Conservation (phyloP, 768 basidiomycete genomes). For the Termitomyces sp. region DNA sequence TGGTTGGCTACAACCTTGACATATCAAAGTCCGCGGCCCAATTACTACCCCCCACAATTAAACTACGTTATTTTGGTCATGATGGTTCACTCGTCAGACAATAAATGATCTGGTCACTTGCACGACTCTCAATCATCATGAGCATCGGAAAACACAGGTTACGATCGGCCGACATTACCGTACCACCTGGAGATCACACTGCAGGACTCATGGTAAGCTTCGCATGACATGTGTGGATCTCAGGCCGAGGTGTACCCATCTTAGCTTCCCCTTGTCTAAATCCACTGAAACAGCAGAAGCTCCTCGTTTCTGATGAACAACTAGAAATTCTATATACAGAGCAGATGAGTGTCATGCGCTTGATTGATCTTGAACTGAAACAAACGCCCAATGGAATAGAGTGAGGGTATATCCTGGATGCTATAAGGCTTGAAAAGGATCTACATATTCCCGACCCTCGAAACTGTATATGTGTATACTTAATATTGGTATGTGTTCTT, state of each 20-base stretch:
- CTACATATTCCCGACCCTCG: background rate
- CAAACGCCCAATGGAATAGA: background rate
- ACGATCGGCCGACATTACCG: too few species aligned
- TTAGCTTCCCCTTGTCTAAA: background rate
- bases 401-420: background rate
- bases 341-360: background rate
- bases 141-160: too few species aligned
- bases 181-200: background rate
- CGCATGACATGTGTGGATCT: background rate
- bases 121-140: too few species aligned
- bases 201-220: background rate
- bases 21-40: background rate
- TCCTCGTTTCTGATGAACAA: background rate
- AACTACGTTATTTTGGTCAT: too few species aligned
- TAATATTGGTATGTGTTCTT: background rate
- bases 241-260: background rate
- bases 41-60: too few species aligned
- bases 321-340: background rate
- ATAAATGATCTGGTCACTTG: too few species aligned
- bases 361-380: background rate
- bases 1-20: background rate
- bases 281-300: background rate
- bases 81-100: background rate
- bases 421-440: background rate
- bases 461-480: background rate